phyloP scores from a whole-genome alignment of 2,329 filamentous ascomycete genomes.

The Trichophyton verrucosum region DNA sequence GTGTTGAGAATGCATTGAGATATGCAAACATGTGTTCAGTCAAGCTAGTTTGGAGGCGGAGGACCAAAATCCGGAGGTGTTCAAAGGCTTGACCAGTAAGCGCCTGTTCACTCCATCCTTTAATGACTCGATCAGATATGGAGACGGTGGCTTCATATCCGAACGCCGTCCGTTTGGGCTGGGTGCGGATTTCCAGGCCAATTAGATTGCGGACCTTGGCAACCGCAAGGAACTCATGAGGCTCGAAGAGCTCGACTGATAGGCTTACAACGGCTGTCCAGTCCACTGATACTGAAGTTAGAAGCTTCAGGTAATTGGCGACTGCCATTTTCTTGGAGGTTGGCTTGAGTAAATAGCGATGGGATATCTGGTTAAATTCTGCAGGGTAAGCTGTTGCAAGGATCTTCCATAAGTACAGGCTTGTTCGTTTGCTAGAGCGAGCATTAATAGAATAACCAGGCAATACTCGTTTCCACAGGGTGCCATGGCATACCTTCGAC shows the following conservation, averaged over 20 bases:
- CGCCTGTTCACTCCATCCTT: conserved; percentile 31
- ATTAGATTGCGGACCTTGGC: conserved; percentile 29
- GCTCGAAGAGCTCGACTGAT: conserved; percentile 19
- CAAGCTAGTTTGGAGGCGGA: conserved; percentile 24
- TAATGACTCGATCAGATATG: conserved; percentile 30
- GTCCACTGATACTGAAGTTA: conserved; percentile 20
- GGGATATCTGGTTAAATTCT: conserved; percentile 21
- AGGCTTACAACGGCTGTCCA: conserved; percentile 30
- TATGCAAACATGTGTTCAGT: conserved; percentile 24
- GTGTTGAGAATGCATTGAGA: conserved; percentile 24
- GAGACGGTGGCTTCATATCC: conserved; percentile 12
- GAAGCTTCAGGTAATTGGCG: conserved; percentile 24
- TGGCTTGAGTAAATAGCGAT: conserved; percentile 23
- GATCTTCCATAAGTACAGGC: conserved; percentile 34
- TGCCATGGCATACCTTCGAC: conserved; percentile 21
- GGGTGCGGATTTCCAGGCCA: conserved; percentile 26
- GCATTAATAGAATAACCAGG: conserved; percentile 6
- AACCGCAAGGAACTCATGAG: conserved; percentile 28
- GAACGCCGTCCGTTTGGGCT: conserved; percentile 8
- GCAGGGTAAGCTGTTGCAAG: conserved; percentile 27
- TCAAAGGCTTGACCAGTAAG: conserved; percentile 22
- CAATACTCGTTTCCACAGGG: neutral
- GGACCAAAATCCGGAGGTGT: conserved; percentile 27
- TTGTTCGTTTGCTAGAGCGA: conserved; percentile 23
- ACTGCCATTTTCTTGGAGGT: conserved; percentile 21